Evolutionary conservation across 805 yeast species (phyloP).

Genomic region (Candida nitratophila): DNA sequence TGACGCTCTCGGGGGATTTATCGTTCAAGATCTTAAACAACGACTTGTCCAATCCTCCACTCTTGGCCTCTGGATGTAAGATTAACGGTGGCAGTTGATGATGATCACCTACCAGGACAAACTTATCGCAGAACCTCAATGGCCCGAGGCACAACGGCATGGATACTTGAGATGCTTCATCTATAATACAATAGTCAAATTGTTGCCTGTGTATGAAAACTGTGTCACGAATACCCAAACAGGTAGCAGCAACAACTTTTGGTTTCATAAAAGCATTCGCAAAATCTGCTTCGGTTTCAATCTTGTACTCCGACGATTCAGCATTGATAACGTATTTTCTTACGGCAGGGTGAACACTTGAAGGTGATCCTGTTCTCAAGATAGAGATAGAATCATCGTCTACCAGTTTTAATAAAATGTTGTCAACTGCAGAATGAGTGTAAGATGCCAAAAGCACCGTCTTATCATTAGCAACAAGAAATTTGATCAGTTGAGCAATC

Average conservation of each 20-base stretch:
- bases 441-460: constrained; percentile 75
- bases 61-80: constrained; percentile 54
- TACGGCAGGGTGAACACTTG: constrained; percentile 57
- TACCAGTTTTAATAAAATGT: constrained; percentile 68
- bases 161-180: constrained; percentile 94
- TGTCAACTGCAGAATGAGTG: constrained; percentile 96
- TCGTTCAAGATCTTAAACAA: constrained; percentile 72
- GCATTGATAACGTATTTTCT: constrained; percentile 42
- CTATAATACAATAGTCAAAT: constrained; percentile 91
- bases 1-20: constrained; percentile 65
- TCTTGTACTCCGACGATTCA: constrained; percentile 20
- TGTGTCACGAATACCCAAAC: constrained; percentile 66
- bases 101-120: constrained; percentile 95
- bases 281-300: constrained; percentile 37
- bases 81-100: constrained; percentile 89
- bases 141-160: constrained; percentile 92
- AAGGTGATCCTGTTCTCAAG: constrained; percentile 58
- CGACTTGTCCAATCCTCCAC: constrained; percentile 63
- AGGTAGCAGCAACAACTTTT: constrained; percentile 81
- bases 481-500: constrained; percentile 65
- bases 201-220: constrained; percentile 43
- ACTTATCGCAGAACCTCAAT: constrained; percentile 64
- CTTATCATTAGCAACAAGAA: constrained; percentile 52
- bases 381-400: constrained; percentile 38
- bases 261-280: constrained; percentile 43